Evolutionary conservation across 139 green algal species (phyloP).

Genomic region (Closterium sp.): DNA sequence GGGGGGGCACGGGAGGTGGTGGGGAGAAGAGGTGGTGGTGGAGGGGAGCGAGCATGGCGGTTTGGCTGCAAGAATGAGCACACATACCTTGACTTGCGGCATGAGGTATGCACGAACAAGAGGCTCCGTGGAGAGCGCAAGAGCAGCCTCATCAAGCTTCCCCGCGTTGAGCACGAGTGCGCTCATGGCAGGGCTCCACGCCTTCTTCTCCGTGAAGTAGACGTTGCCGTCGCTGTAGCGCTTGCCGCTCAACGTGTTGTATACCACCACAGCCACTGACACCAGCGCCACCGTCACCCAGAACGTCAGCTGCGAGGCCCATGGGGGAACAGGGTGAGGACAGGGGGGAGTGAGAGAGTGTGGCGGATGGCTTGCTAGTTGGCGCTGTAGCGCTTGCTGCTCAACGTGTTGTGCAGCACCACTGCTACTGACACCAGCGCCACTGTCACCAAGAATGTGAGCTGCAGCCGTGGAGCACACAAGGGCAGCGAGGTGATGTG

Average conservation of each 20-base stretch:
- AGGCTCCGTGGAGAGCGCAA: constrained; percentile 23
- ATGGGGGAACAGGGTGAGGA: too few relatives aligned
- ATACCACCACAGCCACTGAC: background rate
- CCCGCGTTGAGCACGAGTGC: constrained; percentile 27
- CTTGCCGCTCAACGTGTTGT: constrained; percentile 2
- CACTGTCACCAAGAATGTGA: background rate
- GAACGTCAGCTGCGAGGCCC: background rate
- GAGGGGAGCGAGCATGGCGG: background rate
- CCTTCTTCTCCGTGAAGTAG: constrained; percentile 4
- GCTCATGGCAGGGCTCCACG: constrained; percentile 13
- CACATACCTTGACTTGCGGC: background rate
- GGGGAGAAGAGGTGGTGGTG: background rate
- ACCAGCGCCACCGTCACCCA: background rate
- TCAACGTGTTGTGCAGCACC: constrained; percentile 1
- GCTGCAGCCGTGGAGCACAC: background rate
- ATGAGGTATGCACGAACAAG: constrained; percentile 1
- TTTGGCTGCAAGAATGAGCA: background rate
- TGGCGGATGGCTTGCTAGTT: background rate
- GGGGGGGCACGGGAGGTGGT: too few relatives aligned
- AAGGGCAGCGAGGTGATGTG: too few relatives aligned
- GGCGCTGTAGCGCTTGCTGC: constrained; percentile 1
- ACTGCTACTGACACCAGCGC: background rate
- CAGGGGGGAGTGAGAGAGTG: background rate
- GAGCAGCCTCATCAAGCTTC: constrained; percentile 22
- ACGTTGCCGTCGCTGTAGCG: constrained; percentile 22